Evolutionary conservation across 805 yeast species (phyloP), one percentile per base, ranked within the genome.

Genomic region (Teunomyces atbi): DNA sequence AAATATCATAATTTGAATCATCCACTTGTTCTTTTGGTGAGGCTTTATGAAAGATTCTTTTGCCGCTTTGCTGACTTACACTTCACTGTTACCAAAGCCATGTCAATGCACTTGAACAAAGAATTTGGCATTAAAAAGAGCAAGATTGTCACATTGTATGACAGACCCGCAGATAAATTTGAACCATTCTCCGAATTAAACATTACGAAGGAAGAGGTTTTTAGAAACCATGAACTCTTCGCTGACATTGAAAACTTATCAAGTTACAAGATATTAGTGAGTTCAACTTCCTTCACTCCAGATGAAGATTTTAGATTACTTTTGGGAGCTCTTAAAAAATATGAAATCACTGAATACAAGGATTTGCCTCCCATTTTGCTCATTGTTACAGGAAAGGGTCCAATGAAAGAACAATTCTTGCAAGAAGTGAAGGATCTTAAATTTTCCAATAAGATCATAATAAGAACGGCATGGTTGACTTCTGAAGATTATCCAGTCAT

Each of bases 331-430:
- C 69, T 94, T 45, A 75, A 76, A 43, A 52, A 65, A 18, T 84
- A 89, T 52, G 91, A 86, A 42, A 49, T 54, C 8, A 57, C 47
- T 20, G 19, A 40, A 46, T 11, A 13, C 3, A 39, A 36, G n/a
- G 47, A 40, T 7, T 52, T 75, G 3, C 82, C 83, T 1, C 76
- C 74, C 3, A 58, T 91, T 1, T 62, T 82, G 32, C 78, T 89
- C 44, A 66, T 94, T n/a, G 84, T 94, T n/a, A 94, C 99, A 0
- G 99, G 99, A 0, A 92, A 91, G 62, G 99, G 99, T 0, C 98
- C 98, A 0, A 62, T 86, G 65, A 81, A 81, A 53, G 62, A 66
- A 2, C 67, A 77, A 16, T 86, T 84, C 55, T 59, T 78, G 23
- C 48, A 58, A 2, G 61, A 70, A 19, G 85, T 86, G 1, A 56